Base-by-base conservation (phyloP, 148 eudicot genomes). In the Rhododendron vialii region DNA sequence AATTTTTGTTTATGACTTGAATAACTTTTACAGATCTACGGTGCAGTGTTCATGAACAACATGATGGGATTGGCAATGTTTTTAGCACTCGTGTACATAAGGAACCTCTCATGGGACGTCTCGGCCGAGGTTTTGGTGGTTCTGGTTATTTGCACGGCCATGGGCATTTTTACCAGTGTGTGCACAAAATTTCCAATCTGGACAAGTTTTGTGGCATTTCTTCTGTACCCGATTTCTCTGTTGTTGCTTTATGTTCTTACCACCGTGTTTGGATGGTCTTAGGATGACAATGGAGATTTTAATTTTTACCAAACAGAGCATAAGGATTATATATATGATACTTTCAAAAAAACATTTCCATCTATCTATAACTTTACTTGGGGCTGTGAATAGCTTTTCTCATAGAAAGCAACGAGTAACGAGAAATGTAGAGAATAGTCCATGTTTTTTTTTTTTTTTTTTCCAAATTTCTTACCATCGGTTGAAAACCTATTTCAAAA, bases 11-110 rank as follows among this genome's bases (percentile, higher is more conserved):
- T 15, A 13, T 75, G 78, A 75, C 47, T 6, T 7, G 43, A 33
- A 12, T 75, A 36, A 55, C 3, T 1, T 74, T 75, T 18, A 61
- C 86, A 89, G 91, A 80, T 90, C 1, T 88, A 90, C 26, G 86
- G 85, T 12, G 86, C 85, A 15, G 91, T 90, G 57, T 90, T 88
- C 91, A 88, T 90, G 91, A 90, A 85, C 88, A 90, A 84, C 51
- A 63, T 90, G 71, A 84, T 84, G 22, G 86, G 91, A 3, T 83
- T 90, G 51, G 78, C 84, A 0, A 61, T 33, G 63, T 90, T 88
- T 76, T 61, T 90, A 38, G 86, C 80, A 8, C 87, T 86, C 6
- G 88, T 90, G 51, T 90, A 86, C 33, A 83, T 85, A 17, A 53
- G 88, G 4, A 36, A 90, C 63, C 71, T 90, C 81, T 38, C 69